Evolutionary conservation across 371 early-diverging fungal genomes (phyloP).

Genomic region (Rhizopus delemar): DNA sequence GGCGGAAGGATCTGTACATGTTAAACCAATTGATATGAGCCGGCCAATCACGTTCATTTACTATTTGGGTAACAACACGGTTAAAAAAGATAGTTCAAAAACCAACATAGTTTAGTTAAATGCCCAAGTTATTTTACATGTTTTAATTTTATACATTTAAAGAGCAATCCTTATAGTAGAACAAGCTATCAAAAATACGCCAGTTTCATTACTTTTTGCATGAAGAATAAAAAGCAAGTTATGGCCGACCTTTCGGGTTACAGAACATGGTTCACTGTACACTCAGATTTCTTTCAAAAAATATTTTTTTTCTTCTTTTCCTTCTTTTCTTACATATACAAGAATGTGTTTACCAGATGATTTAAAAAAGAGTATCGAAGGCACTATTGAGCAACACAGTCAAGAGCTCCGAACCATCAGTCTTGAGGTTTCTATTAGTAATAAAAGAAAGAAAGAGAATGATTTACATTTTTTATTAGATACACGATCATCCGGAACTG

Average conservation of each 20-base stretch:
- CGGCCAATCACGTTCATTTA: too few species aligned
- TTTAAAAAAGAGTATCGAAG: slow-evolving; percentile 28
- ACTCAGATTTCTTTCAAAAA: not conserved
- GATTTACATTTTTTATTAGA: slow-evolving; percentile 22
- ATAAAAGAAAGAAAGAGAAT: not conserved
- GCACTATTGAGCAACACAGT: slow-evolving; percentile 46
- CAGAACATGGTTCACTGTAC: not conserved
- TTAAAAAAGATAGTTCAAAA: too few species aligned
- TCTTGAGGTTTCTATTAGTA: slow-evolving; percentile 34
- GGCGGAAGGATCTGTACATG: too few species aligned
- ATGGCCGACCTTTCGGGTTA: slow-evolving; percentile 2
- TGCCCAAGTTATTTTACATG: too few species aligned
- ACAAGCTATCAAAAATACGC: too few species aligned
- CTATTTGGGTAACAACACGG: too few species aligned
- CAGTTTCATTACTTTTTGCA: not conserved
- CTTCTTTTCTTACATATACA: not conserved
- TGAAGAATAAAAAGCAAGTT: not conserved
- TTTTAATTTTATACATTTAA: too few species aligned
- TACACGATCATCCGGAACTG: slow-evolving; percentile 68
- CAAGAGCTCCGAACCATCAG: slow-evolving; percentile 53
- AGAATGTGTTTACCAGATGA: not conserved
- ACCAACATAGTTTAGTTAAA: too few species aligned
- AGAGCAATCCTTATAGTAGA: too few species aligned
- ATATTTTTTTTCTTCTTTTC: slow-evolving; percentile 1
- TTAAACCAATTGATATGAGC: too few species aligned